Evolutionary conservation across 2,329 filamentous ascomycete genomes (phyloP).

Genomic region (Cephalotrichum gorgonifer): DNA sequence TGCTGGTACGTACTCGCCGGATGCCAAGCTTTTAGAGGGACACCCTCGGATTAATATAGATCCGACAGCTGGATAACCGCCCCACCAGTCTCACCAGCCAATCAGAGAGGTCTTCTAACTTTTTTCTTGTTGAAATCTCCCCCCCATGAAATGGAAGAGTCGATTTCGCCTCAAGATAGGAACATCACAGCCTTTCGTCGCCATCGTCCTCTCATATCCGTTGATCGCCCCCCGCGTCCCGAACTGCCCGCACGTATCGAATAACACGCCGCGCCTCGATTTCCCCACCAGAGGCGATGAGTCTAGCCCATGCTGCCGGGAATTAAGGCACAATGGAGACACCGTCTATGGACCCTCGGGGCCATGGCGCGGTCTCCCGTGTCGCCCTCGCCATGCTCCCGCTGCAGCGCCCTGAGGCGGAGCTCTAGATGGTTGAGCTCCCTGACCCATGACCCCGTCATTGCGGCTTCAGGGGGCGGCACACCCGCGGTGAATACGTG

Average conservation of each 20-base stretch:
- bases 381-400: conserved; percentile 1
- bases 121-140: conserved; percentile 6
- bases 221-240: neutral
- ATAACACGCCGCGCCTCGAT: neutral
- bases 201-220: neutral
- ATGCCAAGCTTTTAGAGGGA: no score
- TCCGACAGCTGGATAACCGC: neutral
- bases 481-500: neutral
- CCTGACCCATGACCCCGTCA: neutral
- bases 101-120: conserved; percentile 1
- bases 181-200: neutral
- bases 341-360: conserved; percentile 2
- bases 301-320: conserved; percentile 5
- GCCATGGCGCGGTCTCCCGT: conserved; percentile 4
- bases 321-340: conserved; percentile 6
- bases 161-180: no score
- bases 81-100: conserved; percentile 7
- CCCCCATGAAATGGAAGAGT: no score
- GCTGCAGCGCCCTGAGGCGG: neutral
- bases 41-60: neutral
- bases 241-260: neutral
- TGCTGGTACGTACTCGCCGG: neutral
- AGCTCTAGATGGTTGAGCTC: neutral
- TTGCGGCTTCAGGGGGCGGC: neutral
- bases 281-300: neutral